Conservation (phyloP, 192 early-diverging fungal species). For the Lobulomyces angularis region DNA sequence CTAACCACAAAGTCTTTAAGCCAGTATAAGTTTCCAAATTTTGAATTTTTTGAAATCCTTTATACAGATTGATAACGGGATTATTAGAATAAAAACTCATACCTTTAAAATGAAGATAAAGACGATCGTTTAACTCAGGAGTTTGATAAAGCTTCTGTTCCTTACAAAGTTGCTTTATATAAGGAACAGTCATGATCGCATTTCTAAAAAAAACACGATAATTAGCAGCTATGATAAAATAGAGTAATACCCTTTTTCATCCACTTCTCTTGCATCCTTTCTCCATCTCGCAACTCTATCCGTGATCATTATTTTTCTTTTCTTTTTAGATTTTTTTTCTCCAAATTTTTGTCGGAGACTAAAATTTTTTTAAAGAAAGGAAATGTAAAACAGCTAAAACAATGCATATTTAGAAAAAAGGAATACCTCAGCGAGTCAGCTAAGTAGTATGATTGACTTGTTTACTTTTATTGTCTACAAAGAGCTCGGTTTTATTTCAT, state of each 20-base stretch:
- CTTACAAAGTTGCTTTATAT: constrained; percentile 41
- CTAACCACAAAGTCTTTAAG: constrained; percentile 41
- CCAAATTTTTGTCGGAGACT: too few relatives aligned
- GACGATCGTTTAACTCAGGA: constrained; percentile 43
- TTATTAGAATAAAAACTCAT: neutral
- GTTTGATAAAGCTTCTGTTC: constrained; percentile 49
- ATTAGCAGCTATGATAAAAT: neutral
- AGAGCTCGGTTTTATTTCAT: too few relatives aligned
- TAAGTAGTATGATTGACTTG: too few relatives aligned
- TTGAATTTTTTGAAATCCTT: constrained; percentile 47
- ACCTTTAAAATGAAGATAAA: constrained; percentile 58
- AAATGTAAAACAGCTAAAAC: too few relatives aligned
- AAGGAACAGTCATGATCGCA: constrained; percentile 40
- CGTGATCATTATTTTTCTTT: too few relatives aligned
- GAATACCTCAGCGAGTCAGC: too few relatives aligned
- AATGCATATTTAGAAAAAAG: too few relatives aligned
- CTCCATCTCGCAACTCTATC: too few relatives aligned
- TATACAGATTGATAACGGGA: neutral
- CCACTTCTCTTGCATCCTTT: constrained; percentile 15
- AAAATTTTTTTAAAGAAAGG: too few relatives aligned
- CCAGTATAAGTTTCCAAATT: constrained; percentile 40
- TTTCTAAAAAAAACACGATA: constrained; percentile 18
- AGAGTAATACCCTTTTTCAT: constrained; percentile 24
- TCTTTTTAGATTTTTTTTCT: too few relatives aligned
- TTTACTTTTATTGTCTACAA: too few relatives aligned